These are phyloP conservation scores for Sporothrix variecibatus DNA, from an alignment of 2,329 filamentous ascomycete genomes.

Conservation along the genomic window DNA sequence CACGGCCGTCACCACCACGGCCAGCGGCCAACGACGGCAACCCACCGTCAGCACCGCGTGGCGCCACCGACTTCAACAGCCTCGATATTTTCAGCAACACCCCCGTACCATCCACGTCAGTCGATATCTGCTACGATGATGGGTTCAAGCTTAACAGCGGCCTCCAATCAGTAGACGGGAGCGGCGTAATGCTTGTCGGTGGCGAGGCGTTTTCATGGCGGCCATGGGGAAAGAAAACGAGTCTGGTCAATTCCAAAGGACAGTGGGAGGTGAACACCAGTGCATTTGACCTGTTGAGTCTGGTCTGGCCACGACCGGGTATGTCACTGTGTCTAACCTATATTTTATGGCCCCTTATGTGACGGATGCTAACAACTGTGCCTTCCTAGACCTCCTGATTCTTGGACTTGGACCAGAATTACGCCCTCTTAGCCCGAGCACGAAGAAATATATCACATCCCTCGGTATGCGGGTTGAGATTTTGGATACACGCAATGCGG, in stretches of 20 bases:
- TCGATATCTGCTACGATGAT: constrained; percentile 78
- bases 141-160: constrained; percentile 89
- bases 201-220: constrained; percentile 89
- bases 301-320: constrained; percentile 90
- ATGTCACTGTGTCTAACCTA: constrained; percentile 36
- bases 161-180: constrained; percentile 59
- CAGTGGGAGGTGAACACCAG: constrained; percentile 75
- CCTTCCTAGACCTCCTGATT: constrained; percentile 72
- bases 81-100: constrained; percentile 78
- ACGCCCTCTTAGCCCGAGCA: constrained; percentile 73
- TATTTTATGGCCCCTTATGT: too few species aligned
- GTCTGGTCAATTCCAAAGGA: constrained; percentile 71
- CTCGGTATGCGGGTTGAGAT: constrained; percentile 86
- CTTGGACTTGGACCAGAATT: constrained; percentile 81
- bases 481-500: constrained; percentile 89
- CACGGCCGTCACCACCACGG: background rate
- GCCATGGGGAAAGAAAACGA: constrained; percentile 64
- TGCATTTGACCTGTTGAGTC: constrained; percentile 72
- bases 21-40: background rate
- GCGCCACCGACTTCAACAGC: constrained; percentile 64
- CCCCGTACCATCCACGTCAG: constrained; percentile 74
- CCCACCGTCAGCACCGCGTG: constrained; percentile 39
- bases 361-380: background rate
- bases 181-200: constrained; percentile 68
- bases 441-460: constrained; percentile 69